phyloP scores from a whole-genome alignment of 768 basidiomycete species.

The Pleurotus eryngii region DNA sequence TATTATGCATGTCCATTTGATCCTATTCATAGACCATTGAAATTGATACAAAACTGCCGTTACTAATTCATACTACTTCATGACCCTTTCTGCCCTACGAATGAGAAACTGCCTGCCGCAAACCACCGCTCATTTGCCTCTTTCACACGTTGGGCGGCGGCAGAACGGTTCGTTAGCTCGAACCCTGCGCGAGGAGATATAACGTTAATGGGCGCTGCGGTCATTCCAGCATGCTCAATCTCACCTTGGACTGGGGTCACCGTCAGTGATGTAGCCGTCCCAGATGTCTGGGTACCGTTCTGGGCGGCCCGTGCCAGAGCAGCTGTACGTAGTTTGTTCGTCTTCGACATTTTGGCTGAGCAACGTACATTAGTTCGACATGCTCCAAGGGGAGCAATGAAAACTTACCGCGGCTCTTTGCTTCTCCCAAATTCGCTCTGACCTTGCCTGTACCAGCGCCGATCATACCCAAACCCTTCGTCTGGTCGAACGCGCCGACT shows the following conservation, averaged over 20 bases:
- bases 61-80: constrained; percentile 13
- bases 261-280: constrained; percentile 86
- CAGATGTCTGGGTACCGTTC: constrained; percentile 54
- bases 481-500: constrained; percentile 94
- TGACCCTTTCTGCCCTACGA: constrained; percentile 54
- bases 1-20: constrained; percentile 17
- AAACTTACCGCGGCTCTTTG: constrained; percentile 81
- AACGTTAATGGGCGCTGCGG: constrained; percentile 8
- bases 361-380: too few species aligned
- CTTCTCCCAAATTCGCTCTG: constrained; percentile 81
- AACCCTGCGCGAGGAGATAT: constrained; percentile 53
- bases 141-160: constrained; percentile 81
- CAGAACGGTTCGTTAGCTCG: constrained; percentile 91
- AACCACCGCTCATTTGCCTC: constrained; percentile 99
- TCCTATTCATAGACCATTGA: constrained; percentile 6
- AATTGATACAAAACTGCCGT: not conserved
- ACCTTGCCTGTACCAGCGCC: constrained; percentile 85
- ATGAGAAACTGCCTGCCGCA: constrained; percentile 79
- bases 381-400: not conserved
- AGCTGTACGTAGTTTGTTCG: constrained; percentile 87
- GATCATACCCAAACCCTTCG: constrained; percentile 98
- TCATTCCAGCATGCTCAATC: constrained; percentile 15
- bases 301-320: constrained; percentile 77
- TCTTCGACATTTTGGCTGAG: constrained; percentile 92
- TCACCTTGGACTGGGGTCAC: constrained; percentile 95